Evolutionary conservation across 345 rosid genomes (phyloP), one percentile per base, ranked within the genome.

Genomic region (Diplotaxis tenuifolia): DNA sequence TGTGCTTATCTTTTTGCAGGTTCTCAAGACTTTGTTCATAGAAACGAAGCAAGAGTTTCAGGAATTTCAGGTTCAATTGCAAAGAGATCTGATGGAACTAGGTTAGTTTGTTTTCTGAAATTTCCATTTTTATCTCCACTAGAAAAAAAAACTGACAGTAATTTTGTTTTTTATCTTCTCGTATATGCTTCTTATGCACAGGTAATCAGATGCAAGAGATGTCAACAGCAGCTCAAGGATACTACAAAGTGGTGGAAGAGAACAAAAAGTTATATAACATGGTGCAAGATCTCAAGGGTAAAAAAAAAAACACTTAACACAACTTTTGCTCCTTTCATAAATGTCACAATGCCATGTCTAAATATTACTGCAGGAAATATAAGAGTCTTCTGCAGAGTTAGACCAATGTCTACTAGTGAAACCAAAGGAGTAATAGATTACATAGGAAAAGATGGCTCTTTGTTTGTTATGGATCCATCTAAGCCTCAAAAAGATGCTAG

Each of bases 201-300:
- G 99, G 87, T 64, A 72, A 59, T 66, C 89, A 82, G 74, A 87
- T 92, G 36, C 86, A 87, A 70, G 92, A 90, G 78, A 90, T 95
- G 96, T 87, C 97, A 65, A 68, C 81, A 55, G 93, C 91, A 70
- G 94, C 99, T 70, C 84, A 78, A 75, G 93, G 97, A 40, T 92
- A 92, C 79, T 83, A 87, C 75, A 92, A 78, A 67, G 96, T 92
- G 54, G 83, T 92, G 75, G 83, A 85, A 81, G 99, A 95, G 79
- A 95, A 95, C 84, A 78, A 90, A 68, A 90, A 84, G 16, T 75
- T 92, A 60, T 87, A 87, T 80, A 95, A 92, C 87, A 84, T 90
- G 93, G 96, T 95, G 74, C 99, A 95, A 78, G 99, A 95, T 84
- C 84, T 95, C 82, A 92, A 92, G 90, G 99, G 99, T 91, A 80